Percentiles rank a stretch among this genome's conserved stretches.
Conservation (phyloP, 2,329 filamentous ascomycete genomes). For the Cyphellophora europaea region DNA sequence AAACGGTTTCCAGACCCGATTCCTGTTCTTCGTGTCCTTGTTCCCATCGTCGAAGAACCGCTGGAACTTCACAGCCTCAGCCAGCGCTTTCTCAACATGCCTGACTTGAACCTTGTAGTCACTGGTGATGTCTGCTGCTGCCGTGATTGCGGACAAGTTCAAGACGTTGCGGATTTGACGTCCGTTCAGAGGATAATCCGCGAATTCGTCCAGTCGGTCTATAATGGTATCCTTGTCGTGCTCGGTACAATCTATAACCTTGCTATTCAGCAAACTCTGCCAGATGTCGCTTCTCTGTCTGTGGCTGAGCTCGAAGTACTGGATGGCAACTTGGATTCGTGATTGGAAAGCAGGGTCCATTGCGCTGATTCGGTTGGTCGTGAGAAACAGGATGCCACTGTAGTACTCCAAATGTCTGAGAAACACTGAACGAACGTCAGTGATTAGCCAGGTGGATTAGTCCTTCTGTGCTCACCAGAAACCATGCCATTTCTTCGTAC, state of each 20-base stretch:
- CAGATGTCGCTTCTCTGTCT: not conserved
- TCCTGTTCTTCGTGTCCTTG: slow-evolving; percentile 1
- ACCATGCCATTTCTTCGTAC: slow-evolving; percentile 9
- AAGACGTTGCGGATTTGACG: slow-evolving; percentile 37
- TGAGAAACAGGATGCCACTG: slow-evolving; percentile 20
- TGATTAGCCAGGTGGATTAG: slow-evolving; percentile 3
- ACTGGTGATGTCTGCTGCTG: slow-evolving; percentile 3
- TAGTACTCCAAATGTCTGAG: slow-evolving; percentile 15
- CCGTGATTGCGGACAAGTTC: slow-evolving; percentile 24
- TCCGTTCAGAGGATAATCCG: slow-evolving; percentile 19
- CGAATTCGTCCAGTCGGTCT: slow-evolving; percentile 8
- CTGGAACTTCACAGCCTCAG: slow-evolving; percentile 5
- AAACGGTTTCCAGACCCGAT: slow-evolving; percentile 4
- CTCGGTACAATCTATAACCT: slow-evolving; percentile 2
- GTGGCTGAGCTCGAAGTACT: slow-evolving; percentile 19
- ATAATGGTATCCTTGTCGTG: not conserved
- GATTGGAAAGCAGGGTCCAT: slow-evolving; percentile 22
- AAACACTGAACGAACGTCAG: slow-evolving; percentile 10
- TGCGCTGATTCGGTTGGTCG: slow-evolving; percentile 20
- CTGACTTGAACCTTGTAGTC: slow-evolving; percentile 4
- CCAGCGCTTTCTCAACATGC: slow-evolving; percentile 5
- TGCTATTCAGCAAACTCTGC: not conserved
- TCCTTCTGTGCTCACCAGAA: slow-evolving; percentile 1
- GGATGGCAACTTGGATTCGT: slow-evolving; percentile 19
- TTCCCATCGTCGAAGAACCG: slow-evolving; percentile 2